phyloP scores from a whole-genome alignment of 805 yeast genomes.

The Zygoascus flipseniorum region DNA sequence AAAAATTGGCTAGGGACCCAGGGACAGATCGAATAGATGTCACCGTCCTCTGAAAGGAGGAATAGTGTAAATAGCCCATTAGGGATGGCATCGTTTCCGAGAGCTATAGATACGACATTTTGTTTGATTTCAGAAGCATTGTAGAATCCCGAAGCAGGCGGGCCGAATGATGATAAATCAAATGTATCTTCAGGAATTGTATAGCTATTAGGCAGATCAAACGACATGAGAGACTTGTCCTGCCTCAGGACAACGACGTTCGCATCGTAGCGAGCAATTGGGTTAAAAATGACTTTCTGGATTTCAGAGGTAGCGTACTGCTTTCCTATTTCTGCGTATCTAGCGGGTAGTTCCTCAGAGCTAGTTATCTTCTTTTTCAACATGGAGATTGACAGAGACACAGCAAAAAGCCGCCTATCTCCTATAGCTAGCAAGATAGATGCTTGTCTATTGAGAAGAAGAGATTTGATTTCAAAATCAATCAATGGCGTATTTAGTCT shows the following conservation, averaged over 20 bases:
- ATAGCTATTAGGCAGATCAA: slow-evolving; percentile 29
- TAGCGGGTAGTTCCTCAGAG: slow-evolving; percentile 6
- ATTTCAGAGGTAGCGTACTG: slow-evolving; percentile 25
- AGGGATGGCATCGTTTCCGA: slow-evolving; percentile 34
- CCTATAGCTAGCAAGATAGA: slow-evolving; percentile 38
- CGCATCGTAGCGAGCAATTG: slow-evolving; percentile 35
- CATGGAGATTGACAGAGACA: slow-evolving; percentile 22
- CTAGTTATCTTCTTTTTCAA: slow-evolving; percentile 4
- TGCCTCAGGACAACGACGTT: slow-evolving; percentile 36
- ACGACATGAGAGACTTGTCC: slow-evolving; percentile 28
- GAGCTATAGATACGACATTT: slow-evolving; percentile 33
- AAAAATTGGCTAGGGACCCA: slow-evolving; percentile 44
- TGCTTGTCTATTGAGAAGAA: slow-evolving; percentile 35
- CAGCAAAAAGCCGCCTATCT: slow-evolving; percentile 24
- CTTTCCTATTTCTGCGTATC: slow-evolving; percentile 25
- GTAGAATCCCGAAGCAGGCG: background rate
- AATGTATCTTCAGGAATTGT: slow-evolving; percentile 19
- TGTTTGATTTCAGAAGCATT: slow-evolving; percentile 2
- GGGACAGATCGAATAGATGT: slow-evolving; percentile 55
- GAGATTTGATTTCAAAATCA: slow-evolving; percentile 28
- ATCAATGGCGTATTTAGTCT: slow-evolving; percentile 18
- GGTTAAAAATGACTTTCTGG: slow-evolving; percentile 38
- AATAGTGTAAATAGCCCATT: slow-evolving; percentile 46
- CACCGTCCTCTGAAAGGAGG: slow-evolving; percentile 46
- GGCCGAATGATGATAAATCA: background rate